phyloP scores from a whole-genome alignment of 352 stramenopile species.

The Thraustochytrium sp. region DNA sequence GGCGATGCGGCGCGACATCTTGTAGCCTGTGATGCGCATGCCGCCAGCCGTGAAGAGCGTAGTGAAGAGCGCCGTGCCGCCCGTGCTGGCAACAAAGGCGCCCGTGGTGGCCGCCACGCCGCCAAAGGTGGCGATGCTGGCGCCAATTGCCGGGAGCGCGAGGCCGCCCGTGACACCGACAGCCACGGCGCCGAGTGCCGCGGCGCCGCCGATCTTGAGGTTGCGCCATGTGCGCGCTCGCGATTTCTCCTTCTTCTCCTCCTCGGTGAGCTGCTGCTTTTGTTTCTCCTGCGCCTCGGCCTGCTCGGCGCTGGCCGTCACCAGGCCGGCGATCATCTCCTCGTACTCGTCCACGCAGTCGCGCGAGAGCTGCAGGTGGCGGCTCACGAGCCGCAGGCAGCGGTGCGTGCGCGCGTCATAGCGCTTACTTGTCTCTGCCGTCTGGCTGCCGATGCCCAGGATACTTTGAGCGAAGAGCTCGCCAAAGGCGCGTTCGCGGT shows the following conservation, averaged over 20 bases:
- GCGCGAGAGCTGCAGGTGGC: not conserved
- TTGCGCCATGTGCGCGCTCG: not conserved
- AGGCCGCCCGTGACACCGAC: constrained; percentile 24
- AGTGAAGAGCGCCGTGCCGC: constrained; percentile 32
- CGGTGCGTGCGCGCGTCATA: constrained; percentile 28
- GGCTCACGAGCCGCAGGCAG: not conserved
- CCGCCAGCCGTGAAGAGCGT: constrained; percentile 23
- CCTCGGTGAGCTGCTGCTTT: not conserved
- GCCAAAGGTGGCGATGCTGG: constrained; percentile 28
- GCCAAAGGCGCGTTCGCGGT: constrained; percentile 28
- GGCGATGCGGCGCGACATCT: constrained; percentile 11
- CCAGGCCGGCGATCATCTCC: constrained; percentile 30
- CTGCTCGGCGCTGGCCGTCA: not conserved
- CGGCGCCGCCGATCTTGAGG: constrained; percentile 5
- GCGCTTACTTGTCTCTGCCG: not conserved
- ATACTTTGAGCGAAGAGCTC: constrained; percentile 35
- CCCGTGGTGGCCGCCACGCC: constrained; percentile 5
- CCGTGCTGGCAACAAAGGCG: constrained; percentile 20
- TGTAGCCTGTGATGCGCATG: constrained; percentile 15
- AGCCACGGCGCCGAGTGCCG: not conserved
- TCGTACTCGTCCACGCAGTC: constrained; percentile 40
- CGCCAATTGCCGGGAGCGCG: constrained; percentile 19
- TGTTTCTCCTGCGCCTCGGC: not conserved
- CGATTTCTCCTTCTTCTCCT: not conserved
- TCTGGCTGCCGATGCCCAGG: not conserved